Base-by-base conservation (phyloP, 768 basidiomycete genomes). In the Boletus rubroflammeus region DNA sequence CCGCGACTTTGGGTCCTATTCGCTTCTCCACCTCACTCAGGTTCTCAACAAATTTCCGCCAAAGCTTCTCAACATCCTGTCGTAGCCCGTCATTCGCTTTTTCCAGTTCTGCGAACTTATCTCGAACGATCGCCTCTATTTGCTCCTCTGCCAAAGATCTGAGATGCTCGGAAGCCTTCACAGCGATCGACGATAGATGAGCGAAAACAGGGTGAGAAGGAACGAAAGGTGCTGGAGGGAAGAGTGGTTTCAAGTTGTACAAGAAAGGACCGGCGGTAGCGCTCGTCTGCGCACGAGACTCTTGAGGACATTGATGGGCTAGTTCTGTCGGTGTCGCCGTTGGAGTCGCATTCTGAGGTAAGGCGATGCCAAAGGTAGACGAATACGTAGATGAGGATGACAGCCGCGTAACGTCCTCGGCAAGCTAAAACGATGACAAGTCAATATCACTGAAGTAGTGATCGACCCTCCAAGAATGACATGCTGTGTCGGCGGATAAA, bases 161-260 rank as follows among this genome's bases (percentile, higher is more conserved):
- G 47, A 82, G 66, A 48, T 71, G 74, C 38, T 82, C 72, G 0
- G 87, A 88, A 60, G 79, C 72, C 32, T 76, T 68, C 25, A 72
- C 65, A 14, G 90, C 89, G 46, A 83, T 63, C 23, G 78, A 73
- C 15, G 84, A 77, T 31, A 92, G 75, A 66, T 88, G 83, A 40
- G 74, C 57, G 63, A 91, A 92, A 39, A 83, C 80, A 7, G 83
- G 82, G 60, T 92, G 86, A 17, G 85, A 82, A 7, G 90, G 85
- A 0, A 85, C 81, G 69, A 88, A 91, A 17, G 90, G 89, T 21
- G 85, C 81, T 17, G 88, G 88, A 26, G 83, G 81, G 66, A 90
- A 86, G 36, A 91, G 70, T 6, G 85, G 78, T 36, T 78, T 77
- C 57, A 87, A 60, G 53, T 76, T 69, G 36, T 81, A 78, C 41